Base-by-base conservation (phyloP, 2,329 filamentous ascomycete species). In the Monilinia laxa region DNA sequence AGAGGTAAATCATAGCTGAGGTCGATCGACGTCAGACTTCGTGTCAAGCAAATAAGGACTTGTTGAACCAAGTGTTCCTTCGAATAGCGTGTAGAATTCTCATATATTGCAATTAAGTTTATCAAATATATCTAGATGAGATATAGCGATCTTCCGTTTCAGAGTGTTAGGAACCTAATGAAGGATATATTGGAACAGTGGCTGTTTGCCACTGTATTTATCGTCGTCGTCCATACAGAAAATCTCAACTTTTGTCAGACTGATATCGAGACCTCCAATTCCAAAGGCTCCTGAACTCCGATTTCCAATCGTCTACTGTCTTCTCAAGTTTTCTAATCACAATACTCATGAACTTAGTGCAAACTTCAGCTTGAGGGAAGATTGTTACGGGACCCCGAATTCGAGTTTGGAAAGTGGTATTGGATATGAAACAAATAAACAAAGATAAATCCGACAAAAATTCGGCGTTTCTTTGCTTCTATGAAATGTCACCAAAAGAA, bases 301-400 rank as follows among this genome's bases (percentile, higher is more conserved):
- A 49, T 59, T 59, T 35, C 25, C 18, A 59, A 59, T 59, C 57
- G 25, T 59, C 42, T 25, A 59, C 47, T 16, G 57, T 49, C 25
- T 49, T 59, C 40, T 47, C 42, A 59, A 23, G 35, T 59, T 18
- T 49, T 49, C 57, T 59, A 9, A 16, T 59, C 42, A 49, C 25
- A 20, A 59, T 23, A 7, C 28, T 59, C 25, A n/a, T 23, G 20
- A 31, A 20, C 45, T 47, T 25, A 49, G 20, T 18, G 42, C 42
- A 59, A 59, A 14, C 42, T 45, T 4, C 25, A 47, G 57, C 42
- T 49, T 35, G 57, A 49, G 42, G 57, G n/a, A 35, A n/a, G 25
- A 35, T 47, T 59, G 3, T 59, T 59, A 35, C 42, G 42, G 57
- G 40, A 59, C 57, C 57, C 57, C 57, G 57, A 59, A 42, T 59